phyloP scores from a whole-genome alignment of 2,329 filamentous ascomycete genomes.

The Sclerotinia glacialis region DNA sequence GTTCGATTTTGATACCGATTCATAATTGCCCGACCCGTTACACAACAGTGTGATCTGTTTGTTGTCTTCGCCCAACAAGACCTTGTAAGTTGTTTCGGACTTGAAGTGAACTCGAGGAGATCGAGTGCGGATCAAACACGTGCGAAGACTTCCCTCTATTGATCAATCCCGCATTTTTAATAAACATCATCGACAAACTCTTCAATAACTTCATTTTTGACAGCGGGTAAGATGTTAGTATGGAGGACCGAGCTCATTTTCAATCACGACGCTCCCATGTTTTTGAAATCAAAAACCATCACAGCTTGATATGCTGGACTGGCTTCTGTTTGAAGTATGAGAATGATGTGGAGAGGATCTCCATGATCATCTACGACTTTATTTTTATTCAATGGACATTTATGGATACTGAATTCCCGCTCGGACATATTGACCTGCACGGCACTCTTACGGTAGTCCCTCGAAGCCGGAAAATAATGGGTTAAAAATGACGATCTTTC shows the following conservation, averaged over 20 bases:
- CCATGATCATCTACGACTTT: background rate
- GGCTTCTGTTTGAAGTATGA: background rate
- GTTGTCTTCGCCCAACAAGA: background rate
- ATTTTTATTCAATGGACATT: background rate
- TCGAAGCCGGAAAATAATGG: conserved; percentile 1
- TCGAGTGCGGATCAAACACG: conserved; percentile 18
- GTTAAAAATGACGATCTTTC: background rate
- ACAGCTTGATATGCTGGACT: background rate
- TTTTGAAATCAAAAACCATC: background rate
- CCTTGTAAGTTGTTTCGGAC: conserved; percentile 2
- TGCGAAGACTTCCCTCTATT: background rate
- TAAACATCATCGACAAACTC: conserved; percentile 4
- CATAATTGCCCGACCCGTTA: conserved; percentile 17
- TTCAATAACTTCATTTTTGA: conserved; percentile 1
- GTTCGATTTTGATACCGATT: conserved; percentile 11
- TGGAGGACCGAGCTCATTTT: conserved; percentile 1
- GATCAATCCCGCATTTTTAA: background rate
- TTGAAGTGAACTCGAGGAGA: background rate
- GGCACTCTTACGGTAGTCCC: background rate
- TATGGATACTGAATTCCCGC: conserved; percentile 2
- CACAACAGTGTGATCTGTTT: conserved; percentile 10
- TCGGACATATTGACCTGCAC: background rate
- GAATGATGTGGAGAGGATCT: conserved; percentile 8
- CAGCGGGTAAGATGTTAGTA: conserved; percentile 6
- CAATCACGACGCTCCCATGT: background rate